Base-by-base conservation (phyloP, 1,284 basidiomycete species). In the Grifola frondosa region DNA sequence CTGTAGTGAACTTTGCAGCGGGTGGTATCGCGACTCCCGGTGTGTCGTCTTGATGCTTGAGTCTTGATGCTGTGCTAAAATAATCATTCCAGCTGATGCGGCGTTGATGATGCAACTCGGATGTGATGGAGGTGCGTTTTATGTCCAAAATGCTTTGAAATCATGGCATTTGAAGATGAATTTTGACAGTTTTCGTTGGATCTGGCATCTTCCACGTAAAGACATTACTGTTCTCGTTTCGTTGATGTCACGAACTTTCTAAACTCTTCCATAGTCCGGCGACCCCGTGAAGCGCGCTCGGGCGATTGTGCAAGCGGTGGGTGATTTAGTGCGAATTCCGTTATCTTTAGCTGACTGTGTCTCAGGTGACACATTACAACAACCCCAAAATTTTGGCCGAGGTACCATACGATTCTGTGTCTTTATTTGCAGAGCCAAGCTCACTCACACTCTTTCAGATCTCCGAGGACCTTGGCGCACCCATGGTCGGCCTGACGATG, bases 41-140 rank as follows among this genome's bases (percentile, higher is more conserved):
- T 88, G 60, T 40, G 75, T 55, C 19, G 24, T 20, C 26, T 20
- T 15, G 13, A 25, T 22, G 24, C 24, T 38, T 28, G 31, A 9
- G 11, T 21, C 15, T 36, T 33, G 22, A 29, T 44, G 26, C 38
- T 38, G 23, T 40, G 15, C 41, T 47, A 31, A 32, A 49, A 30
- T 19, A 30, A 44, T 35, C 9, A 19, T 19, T 28, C 19, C 20
- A 88, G 88, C 94, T 52, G 96, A 99, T 66, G 97, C 96, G 17
- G 97, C 97, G 4, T 71, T 99, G 53, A 97, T 99, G 96, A 99
- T 99, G 96, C 95, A 98, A 65, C 81, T 99, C 28, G 95, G 96
- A 37, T 95, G 92, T 65, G 96, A 99, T 64, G 96, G 97, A 75
- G 91, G 91, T 91, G 59, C 53, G 77, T 69, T 30, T n/a, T 39